These are phyloP conservation scores for Tylopilus sp. DNA, from an alignment of 1,284 basidiomycete species.

Conservation along the genomic window DNA sequence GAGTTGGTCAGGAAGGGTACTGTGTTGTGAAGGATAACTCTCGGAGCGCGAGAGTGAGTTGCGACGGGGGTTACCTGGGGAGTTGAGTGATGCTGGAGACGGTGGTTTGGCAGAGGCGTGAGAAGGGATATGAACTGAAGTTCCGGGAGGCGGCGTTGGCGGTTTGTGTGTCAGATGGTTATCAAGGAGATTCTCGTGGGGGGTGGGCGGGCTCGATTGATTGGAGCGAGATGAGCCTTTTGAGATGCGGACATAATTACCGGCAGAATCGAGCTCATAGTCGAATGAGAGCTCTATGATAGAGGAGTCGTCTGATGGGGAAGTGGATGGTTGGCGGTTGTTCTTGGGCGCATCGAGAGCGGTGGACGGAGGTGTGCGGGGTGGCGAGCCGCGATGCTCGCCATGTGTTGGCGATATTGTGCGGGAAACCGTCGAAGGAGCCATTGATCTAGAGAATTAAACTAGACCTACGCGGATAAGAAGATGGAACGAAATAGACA, in stretches of 20 bases:
- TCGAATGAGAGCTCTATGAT: slow-evolving; percentile 70
- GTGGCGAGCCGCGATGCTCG: slow-evolving; percentile 32
- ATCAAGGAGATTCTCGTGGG: slow-evolving; percentile 30
- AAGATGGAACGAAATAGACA: slow-evolving; percentile 1
- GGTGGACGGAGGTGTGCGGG: slow-evolving; percentile 28
- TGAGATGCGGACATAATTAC: slow-evolving; percentile 55
- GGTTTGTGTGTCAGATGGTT: slow-evolving; percentile 21
- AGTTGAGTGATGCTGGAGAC: slow-evolving; percentile 35
- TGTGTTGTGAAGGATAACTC: slow-evolving; percentile 40
- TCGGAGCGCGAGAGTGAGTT: slow-evolving; percentile 63
- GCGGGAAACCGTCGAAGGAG: slow-evolving; percentile 21
- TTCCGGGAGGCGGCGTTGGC: slow-evolving; percentile 23
- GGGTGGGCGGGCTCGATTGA: slow-evolving; percentile 40
- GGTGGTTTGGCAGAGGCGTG: slow-evolving; percentile 29
- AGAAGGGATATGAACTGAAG: slow-evolving; percentile 20
- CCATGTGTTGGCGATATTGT: slow-evolving; percentile 32
- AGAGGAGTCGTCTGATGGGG: slow-evolving; percentile 55
- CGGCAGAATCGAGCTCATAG: slow-evolving; percentile 57
- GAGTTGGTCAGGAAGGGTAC: slow-evolving; percentile 18
- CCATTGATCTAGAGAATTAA: slow-evolving; percentile 17
- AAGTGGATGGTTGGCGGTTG: slow-evolving; percentile 37
- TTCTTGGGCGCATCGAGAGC: slow-evolving; percentile 32
- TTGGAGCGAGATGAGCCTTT: slow-evolving; percentile 38
- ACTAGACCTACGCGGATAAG: slow-evolving; percentile 15
- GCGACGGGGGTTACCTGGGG: slow-evolving; percentile 39